Base-by-base conservation (phyloP, 805 yeast genomes). In the Yarrowia sp. region DNA sequence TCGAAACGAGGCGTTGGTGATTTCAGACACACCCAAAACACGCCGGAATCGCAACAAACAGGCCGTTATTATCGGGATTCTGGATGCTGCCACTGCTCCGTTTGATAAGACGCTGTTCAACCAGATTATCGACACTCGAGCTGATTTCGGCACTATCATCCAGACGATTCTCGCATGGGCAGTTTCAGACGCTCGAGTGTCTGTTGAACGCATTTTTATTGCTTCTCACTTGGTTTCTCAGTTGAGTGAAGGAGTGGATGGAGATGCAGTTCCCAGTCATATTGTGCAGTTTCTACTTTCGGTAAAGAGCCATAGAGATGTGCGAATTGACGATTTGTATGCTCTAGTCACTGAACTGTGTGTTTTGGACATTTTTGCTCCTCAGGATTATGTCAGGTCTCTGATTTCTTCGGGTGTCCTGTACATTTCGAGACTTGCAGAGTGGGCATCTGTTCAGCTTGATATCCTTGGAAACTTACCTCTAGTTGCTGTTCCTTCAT, bases 401-500 rank as follows among this genome's bases (percentile, higher is more conserved):
- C 77, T 92, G 41, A 92, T 93, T 50, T 90, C 97, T 9, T 86
- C 95, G 0, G 99, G 98, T 4, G 79, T 91, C 0, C 83, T 92
- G 51, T 90, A 89, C 74, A 74, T 85, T 11, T 76, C 79, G 3
- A 80, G 83, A 8, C 83, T 84, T 5, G 45, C 53, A 15, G 38
- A 51, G 8, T 44, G 57, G 18, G 67, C 68, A 17, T 79, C 79
- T 8, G 74, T 76, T 32, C 87, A 86, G 60, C 80, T 70, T 79
- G 71, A 75, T 71, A 66, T 80, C 80, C 47, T 96, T 83, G 44
- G 63, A 13, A 73, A 74, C 55, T 64, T 77, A 33, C 77, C 78
- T 5, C 53, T 74, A 11, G 53, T 63, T 11, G 38, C 35, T 31
- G 60, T 72, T 65, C 43, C 64, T 4, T 31, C 33, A 13, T 31